These are phyloP conservation scores for Capronia epimyces DNA, from an alignment of 2,329 filamentous ascomycete species.

Conservation along the genomic window DNA sequence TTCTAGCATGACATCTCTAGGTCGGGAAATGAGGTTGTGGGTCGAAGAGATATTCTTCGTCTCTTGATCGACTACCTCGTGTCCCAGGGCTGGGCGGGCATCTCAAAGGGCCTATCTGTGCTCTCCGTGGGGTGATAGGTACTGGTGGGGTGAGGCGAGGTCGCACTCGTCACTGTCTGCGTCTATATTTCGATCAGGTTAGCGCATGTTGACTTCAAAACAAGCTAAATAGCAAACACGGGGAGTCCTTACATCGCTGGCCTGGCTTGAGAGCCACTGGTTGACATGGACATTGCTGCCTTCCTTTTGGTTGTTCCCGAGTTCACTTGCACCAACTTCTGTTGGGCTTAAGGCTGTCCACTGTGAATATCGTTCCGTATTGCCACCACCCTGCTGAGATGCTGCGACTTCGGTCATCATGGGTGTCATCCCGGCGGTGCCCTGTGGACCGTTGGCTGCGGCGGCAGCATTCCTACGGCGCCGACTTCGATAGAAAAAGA, in stretches of 20 bases:
- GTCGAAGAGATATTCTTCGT: no score
- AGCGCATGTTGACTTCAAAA: constrained; percentile 1
- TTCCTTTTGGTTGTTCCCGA: constrained; percentile 11
- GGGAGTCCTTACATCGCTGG: constrained; percentile 19
- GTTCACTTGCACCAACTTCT: constrained; percentile 12
- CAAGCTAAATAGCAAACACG: not conserved
- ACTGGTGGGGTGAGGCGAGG: constrained; percentile 1
- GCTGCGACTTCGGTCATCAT: constrained; percentile 5
- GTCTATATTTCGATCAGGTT: constrained; percentile 3
- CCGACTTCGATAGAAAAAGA: constrained; percentile 19
- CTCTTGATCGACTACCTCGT: constrained; percentile 4
- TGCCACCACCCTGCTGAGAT: constrained; percentile 7
- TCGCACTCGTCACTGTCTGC: constrained; percentile 6
- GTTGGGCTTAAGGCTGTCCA: constrained; percentile 23
- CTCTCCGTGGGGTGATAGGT: constrained; percentile 2
- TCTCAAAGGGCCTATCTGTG: constrained; percentile 21
- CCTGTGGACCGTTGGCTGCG: not conserved
- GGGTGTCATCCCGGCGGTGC: constrained; percentile 7
- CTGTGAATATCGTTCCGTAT: constrained; percentile 15
- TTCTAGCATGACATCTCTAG: no score
- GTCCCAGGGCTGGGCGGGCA: constrained; percentile 21
- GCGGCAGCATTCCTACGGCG: constrained; percentile 7
- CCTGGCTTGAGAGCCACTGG: constrained; percentile 24
- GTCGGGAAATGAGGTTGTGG: not conserved
- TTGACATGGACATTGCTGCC: constrained; percentile 15